Evolutionary conservation across 306 rosid genomes (phyloP).

Genomic region (Phaseolus lunatus): DNA sequence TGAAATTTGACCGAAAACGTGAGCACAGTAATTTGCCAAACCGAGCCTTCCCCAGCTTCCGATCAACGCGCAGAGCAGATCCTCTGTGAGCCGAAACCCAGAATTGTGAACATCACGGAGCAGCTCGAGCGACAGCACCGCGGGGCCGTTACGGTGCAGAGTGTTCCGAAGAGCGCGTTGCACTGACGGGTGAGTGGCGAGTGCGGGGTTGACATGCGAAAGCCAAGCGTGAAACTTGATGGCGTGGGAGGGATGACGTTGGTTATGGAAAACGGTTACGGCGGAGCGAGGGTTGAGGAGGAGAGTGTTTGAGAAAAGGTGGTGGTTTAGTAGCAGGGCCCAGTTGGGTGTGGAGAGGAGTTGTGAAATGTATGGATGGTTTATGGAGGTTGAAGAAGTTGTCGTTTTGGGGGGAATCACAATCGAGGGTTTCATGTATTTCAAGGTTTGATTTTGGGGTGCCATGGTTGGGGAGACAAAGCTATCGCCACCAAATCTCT

Average conservation of each 20-base stretch:
- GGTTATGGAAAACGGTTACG: conserved; percentile 67
- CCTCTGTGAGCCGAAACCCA: conserved; percentile 62
- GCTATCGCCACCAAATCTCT: too few relatives aligned
- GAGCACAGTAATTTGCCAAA: conserved; percentile 71
- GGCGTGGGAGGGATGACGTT: conserved; percentile 60
- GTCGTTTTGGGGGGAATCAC: not conserved
- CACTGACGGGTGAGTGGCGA: conserved; percentile 56
- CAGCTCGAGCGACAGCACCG: conserved; percentile 68
- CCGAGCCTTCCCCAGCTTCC: conserved; percentile 94
- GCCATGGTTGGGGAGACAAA: not conserved
- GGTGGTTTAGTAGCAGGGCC: conserved; percentile 66
- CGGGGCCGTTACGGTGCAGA: conserved; percentile 64
- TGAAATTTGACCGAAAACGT: conserved; percentile 72
- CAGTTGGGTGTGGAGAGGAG: conserved; percentile 70
- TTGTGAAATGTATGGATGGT: conserved; percentile 60
- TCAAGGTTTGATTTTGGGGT: conserved; percentile 19
- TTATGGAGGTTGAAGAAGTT: conserved; percentile 36
- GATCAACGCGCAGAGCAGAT: conserved; percentile 66
- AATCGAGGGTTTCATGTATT: not conserved
- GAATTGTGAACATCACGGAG: conserved; percentile 61
- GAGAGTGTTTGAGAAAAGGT: conserved; percentile 52
- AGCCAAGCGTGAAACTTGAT: conserved; percentile 77
- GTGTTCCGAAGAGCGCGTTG: conserved; percentile 54
- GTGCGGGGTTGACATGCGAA: conserved; percentile 55
- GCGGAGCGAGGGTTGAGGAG: conserved; percentile 58